Base-by-base conservation (phyloP, 208 protist species). In the Leishmania amazonensis region DNA sequence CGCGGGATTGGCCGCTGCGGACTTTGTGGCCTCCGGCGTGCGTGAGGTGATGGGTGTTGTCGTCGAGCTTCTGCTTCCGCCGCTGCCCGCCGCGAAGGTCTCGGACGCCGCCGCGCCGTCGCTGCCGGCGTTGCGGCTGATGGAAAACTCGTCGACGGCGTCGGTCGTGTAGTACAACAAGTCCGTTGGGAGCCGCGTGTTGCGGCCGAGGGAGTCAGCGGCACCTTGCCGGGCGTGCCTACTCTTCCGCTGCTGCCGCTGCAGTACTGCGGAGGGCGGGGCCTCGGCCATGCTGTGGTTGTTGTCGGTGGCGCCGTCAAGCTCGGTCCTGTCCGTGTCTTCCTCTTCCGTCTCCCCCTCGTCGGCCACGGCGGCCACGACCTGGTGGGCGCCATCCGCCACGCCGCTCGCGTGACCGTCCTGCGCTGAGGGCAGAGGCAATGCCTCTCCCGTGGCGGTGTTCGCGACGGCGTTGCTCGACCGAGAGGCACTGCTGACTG, bases 101-200 rank as follows among this genome's bases (percentile, higher is more conserved):
- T 31, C 21, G 57, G 28, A n/a, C 24, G 57, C 57, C 57, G 21
- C 57, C 7, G 57, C 57, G 24, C 15, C 81, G 13, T 28, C 75
- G 19, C 57, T 35, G 53, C 31, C 77, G 51, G 17, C 62, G 67
- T 80, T 72, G 58, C 62, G 5, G 45, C 51, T 54, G 75, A 3
- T 49, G 31, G 17, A 1, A n/a, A 87, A 87, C 75, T 89, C 86
- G 49, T 87, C 86, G 9, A 83, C 78, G 38, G 81, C 83, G 40
- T 89, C 86, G 17, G 86, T 83, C 19, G 83, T 87, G 83, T 84
- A 89, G 78, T 87, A 87, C n/a, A 70, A 71, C 31, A 35, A 72
- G 45, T 83, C 80, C 0, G 73, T 35, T n/a, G 45, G 1, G 28
- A 51, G 42, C 31, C 47, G 70, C 42, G 7, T 7, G 70, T 35